phyloP scores from a whole-genome alignment of 192 early-diverging fungal genomes.

The Jimgerdemannia flammicorona region DNA sequence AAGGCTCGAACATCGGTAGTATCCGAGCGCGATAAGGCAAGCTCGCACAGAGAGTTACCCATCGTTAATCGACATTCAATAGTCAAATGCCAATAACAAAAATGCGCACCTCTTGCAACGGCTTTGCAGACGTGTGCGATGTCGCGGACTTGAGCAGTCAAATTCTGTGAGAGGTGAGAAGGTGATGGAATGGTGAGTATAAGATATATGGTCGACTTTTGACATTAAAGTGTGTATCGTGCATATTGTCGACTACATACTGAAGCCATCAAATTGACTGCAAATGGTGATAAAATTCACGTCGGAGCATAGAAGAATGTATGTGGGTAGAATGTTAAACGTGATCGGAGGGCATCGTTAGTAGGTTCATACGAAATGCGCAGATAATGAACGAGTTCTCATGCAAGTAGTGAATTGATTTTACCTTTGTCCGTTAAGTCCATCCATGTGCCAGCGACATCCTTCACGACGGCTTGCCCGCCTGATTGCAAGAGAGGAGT shows the following conservation, averaged over 20 bases:
- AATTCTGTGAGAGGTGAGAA: conserved; percentile 17
- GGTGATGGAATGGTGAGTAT: not conserved
- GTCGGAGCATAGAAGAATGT: no score
- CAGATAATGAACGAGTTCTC: no score
- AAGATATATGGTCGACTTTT: no score
- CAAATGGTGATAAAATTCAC: not conserved
- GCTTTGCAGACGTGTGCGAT: conserved; percentile 58
- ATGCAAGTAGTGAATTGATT: no score
- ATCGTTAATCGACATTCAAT: not conserved
- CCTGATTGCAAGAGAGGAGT: conserved; percentile 15
- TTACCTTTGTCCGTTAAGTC: conserved; percentile 65
- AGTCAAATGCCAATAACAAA: not conserved
- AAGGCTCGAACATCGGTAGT: no score
- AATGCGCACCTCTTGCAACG: conserved; percentile 39
- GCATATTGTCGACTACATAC: not conserved
- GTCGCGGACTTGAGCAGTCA: conserved; percentile 56
- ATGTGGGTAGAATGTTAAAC: no score
- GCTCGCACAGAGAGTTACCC: not conserved
- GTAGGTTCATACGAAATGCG: no score
- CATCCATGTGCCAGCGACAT: conserved; percentile 70
- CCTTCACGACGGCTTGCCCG: conserved; percentile 57
- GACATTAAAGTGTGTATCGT: no score
- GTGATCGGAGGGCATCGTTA: no score
- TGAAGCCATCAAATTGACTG: not conserved
- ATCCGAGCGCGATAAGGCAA: no score